Evolutionary conservation across 345 rosid genomes (phyloP).

Genomic region (Gossypium anomalum): DNA sequence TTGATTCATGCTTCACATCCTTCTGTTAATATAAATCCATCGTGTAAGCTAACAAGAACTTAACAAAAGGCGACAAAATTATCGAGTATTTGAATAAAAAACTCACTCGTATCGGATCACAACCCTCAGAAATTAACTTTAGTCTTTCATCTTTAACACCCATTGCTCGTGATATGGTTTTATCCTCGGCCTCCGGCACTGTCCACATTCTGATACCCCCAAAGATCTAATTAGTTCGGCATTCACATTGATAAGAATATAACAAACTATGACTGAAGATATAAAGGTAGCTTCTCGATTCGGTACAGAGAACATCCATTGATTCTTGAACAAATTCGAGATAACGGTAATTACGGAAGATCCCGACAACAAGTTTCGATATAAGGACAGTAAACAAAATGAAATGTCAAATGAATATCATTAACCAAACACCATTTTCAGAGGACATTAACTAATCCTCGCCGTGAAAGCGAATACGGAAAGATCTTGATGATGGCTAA

Average conservation of each 20-base stretch:
- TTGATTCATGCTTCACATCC: conserved; percentile 43
- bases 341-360: background rate
- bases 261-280: background rate
- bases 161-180: conserved; percentile 35
- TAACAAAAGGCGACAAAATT: background rate
- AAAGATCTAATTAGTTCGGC: conserved; percentile 16
- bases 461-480: background rate
- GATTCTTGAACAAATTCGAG: background rate
- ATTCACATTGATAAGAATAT: background rate
- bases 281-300: background rate
- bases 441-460: background rate
- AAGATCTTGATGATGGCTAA: background rate
- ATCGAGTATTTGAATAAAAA: background rate
- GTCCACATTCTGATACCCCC: conserved; percentile 62
- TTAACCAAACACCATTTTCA: background rate
- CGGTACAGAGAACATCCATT: background rate
- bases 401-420: background rate
- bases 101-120: conserved; percentile 62
- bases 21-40: conserved; percentile 27
- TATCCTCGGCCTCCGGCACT: conserved; percentile 79
- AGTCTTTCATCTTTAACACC: conserved; percentile 43
- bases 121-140: conserved; percentile 63
- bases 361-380: background rate
- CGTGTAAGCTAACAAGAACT: conserved; percentile 5
- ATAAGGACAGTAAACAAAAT: conserved; percentile 1